These are phyloP conservation scores for Ricinus communis DNA, from an alignment of 345 rosid species.

Conservation along the genomic window DNA sequence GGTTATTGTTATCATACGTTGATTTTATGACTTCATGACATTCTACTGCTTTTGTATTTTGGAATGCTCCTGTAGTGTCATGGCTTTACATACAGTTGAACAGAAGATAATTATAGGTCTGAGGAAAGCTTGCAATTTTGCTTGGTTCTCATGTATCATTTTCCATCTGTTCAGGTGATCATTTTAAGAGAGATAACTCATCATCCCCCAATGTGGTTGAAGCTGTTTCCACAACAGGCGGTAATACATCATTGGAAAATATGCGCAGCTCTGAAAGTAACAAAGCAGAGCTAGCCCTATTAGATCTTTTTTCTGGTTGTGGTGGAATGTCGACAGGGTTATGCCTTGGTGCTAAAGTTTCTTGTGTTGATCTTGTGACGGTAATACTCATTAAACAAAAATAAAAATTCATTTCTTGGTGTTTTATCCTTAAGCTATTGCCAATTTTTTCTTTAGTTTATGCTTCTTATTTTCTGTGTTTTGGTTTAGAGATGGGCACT, in stretches of 20 bases:
- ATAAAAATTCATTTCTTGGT: slow-evolving; percentile 5
- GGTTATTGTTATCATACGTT: neutral
- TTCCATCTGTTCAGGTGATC: slow-evolving; percentile 38
- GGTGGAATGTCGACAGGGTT: slow-evolving; percentile 99
- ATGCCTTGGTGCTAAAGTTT: slow-evolving; percentile 80
- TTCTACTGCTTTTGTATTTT: neutral
- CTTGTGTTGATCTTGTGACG: slow-evolving; percentile 65
- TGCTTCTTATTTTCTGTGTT: slow-evolving; percentile 21
- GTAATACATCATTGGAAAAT: slow-evolving; percentile 21
- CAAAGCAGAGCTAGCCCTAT: slow-evolving; percentile 49
- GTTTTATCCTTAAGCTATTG: slow-evolving; percentile 17
- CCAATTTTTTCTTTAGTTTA: slow-evolving; percentile 12
- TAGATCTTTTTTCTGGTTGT: slow-evolving; percentile 93
- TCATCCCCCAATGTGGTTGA: slow-evolving; percentile 26
- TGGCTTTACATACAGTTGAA: neutral
- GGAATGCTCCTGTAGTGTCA: neutral
- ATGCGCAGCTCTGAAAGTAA: slow-evolving; percentile 30
- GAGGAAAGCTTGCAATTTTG: neutral
- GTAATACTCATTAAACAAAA: slow-evolving; percentile 45
- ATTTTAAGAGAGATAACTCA: slow-evolving; percentile 25
- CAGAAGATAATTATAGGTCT: neutral
- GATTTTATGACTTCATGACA: neutral
- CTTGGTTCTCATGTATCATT: slow-evolving; percentile 4
- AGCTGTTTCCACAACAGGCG: slow-evolving; percentile 21
- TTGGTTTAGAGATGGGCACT: slow-evolving; percentile 82